phyloP scores from a whole-genome alignment of 2,329 filamentous ascomycete genomes.

The Fusarium sp. region DNA sequence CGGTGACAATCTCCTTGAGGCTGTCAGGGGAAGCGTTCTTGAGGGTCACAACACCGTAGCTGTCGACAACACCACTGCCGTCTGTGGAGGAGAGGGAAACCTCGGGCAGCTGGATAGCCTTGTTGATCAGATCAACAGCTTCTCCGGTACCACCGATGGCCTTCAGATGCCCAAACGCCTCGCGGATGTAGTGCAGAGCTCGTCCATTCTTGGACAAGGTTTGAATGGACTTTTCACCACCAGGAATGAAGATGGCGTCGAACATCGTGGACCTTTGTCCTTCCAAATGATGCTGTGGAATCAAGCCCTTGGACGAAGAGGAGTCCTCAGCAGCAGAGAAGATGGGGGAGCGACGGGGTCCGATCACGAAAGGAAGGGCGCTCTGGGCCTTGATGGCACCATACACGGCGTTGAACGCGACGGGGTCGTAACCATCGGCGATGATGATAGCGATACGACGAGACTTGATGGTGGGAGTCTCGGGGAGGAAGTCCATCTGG shows the following conservation, averaged over 20 bases:
- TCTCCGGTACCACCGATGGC: conserved; percentile 81
- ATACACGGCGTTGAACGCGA: conserved; percentile 74
- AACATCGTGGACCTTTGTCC: conserved; percentile 85
- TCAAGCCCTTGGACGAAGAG: conserved; percentile 64
- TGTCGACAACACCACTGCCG: conserved; percentile 66
- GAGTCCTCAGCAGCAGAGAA: conserved; percentile 70
- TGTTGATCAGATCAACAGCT: conserved; percentile 71
- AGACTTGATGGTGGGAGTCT: conserved; percentile 74
- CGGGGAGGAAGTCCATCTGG: conserved; percentile 75
- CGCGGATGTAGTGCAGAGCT: conserved; percentile 80
- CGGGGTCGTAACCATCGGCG: conserved; percentile 79
- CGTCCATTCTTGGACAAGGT: conserved; percentile 77
- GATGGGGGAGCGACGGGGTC: conserved; percentile 73
- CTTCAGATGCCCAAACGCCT: conserved; percentile 86
- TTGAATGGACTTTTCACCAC: conserved; percentile 72
- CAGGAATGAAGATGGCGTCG: conserved; percentile 82
- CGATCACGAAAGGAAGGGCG: conserved; percentile 80
- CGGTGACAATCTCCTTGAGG: conserved; percentile 71
- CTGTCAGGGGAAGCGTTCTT: conserved; percentile 64
- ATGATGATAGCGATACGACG: conserved; percentile 82
- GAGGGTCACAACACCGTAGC: conserved; percentile 83
- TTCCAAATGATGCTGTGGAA: conserved; percentile 83
- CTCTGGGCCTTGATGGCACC: conserved; percentile 70
- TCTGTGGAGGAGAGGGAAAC: conserved; percentile 56
- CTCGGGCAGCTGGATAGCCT: conserved; percentile 59